Conservation (phyloP, 768 basidiomycete species). For the Cystoderma amianthinum region DNA sequence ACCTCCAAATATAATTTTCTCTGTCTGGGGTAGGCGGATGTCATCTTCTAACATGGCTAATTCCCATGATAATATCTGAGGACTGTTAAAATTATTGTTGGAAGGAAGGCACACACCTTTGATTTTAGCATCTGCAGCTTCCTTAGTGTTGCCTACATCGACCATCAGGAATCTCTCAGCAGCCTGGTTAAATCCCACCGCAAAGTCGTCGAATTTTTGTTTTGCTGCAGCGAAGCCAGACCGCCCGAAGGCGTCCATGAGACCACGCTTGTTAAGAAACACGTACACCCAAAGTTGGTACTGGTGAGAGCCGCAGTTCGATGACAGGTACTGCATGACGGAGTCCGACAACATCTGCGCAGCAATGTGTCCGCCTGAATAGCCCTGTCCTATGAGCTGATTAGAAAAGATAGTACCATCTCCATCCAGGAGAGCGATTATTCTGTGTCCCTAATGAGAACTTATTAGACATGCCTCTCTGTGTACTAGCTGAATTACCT, state of each 20-base stretch:
- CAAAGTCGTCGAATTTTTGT: conserved; percentile 53
- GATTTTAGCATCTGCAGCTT: conserved; percentile 71
- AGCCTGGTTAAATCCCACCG: conserved; percentile 66
- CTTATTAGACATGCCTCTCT: not conserved
- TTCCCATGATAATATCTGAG: no score
- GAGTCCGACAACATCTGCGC: conserved; percentile 40
- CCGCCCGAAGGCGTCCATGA: conserved; percentile 43
- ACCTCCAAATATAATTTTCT: conserved; percentile 67
- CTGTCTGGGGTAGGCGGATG: conserved; percentile 56
- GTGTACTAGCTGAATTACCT: conserved; percentile 14
- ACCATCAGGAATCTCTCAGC: conserved; percentile 60
- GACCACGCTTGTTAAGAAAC: conserved; percentile 57
- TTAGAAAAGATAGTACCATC: conserved; percentile 55
- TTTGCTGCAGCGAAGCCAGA: conserved; percentile 26
- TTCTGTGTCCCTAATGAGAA: conserved; percentile 29
- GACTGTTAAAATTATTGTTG: conserved; percentile 1
- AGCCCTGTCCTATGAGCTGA: conserved; percentile 47
- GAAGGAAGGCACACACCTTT: conserved; percentile 41
- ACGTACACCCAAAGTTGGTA: conserved; percentile 58
- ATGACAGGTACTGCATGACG: conserved; percentile 25
- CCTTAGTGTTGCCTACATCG: conserved; percentile 66
- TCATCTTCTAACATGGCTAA: conserved; percentile 50
- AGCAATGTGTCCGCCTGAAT: conserved; percentile 49
- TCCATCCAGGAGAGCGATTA: conserved; percentile 56
- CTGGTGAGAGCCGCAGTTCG: conserved; percentile 26